These are phyloP conservation scores for Pterothamnion heteromorphum DNA, from an alignment of 31 red algal genomes.

Conservation along the genomic window DNA sequence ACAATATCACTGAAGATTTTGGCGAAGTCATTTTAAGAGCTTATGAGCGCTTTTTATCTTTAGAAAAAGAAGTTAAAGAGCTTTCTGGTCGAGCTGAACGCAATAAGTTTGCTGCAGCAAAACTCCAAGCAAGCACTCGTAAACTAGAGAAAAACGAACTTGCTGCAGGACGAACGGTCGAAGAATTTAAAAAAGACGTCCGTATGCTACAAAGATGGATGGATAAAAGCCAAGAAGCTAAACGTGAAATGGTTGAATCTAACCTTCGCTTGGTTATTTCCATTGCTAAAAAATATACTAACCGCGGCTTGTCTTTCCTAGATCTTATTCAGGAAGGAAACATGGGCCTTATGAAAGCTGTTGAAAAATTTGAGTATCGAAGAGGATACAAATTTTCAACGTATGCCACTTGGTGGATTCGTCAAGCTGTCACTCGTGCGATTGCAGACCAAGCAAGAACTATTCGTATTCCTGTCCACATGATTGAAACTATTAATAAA, in stretches of 20 bases:
- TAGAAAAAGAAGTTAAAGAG: no score
- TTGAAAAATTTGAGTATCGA: conserved; percentile 91
- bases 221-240: conserved; percentile 62
- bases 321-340: conserved; percentile 98
- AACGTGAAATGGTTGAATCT: conserved; percentile 92
- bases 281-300: conserved; percentile 94
- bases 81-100: no score
- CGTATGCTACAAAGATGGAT: background rate
- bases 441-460: conserved; percentile 90
- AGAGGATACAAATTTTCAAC: conserved; percentile 99
- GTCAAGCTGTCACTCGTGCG: conserved; percentile 87
- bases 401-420: conserved; percentile 99
- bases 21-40: no score
- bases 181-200: background rate
- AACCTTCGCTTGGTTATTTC: conserved; percentile 94
- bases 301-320: conserved; percentile 87
- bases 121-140: no score
- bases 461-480: conserved; percentile 94
- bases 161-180: background rate
- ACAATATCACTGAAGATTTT: no score
- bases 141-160: no score
- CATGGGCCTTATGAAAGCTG: conserved; percentile 85
- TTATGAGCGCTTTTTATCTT: no score
- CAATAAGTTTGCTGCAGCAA: no score
- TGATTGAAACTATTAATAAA: conserved; percentile 79